Base-by-base conservation (phyloP, 2,329 filamentous ascomycete genomes). In the Fusarium fracticaudum region DNA sequence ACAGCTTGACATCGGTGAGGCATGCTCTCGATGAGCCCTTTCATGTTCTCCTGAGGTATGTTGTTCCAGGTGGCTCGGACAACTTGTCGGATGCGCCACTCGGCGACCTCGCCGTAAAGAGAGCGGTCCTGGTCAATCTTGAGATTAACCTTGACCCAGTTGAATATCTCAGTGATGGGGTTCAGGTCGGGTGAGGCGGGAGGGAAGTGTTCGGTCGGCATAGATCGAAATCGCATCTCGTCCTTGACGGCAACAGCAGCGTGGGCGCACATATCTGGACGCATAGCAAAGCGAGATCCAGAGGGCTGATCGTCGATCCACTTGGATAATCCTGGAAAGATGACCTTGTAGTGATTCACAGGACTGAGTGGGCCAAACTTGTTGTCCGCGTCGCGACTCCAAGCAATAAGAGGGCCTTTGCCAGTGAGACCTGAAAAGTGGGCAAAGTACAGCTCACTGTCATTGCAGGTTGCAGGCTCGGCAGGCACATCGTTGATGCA, bases 101-200 rank as follows among this genome's bases (percentile, higher is more conserved):
- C 58, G 13, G 26, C 17, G 4, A 51, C 59, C 31, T 53, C 54
- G 5, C 58, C 63, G 33, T 48, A 45, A 26, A 64, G 45, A 17
- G 51, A 41, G 24, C 64, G 35, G 18, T 29, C 41, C 24, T 43
- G 54, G 26, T 70, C 66, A 17, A 14, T 6, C 40, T 72, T 55
- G 31, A 74, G 31, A 33, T 50, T 48, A 8, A 33, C 40, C 26
- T 50, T 64, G n/a, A 72, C 40, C 20, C n/a, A 37, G n/a, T 24
- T 51, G 31, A 63, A 74, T 38, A 74, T 60, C 5, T 29, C 35
- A 14, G 22, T 37, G 29, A 74, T 54, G 11, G 68, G 71, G 43
- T 74, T 74, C 11, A 74, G 59, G n/a, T 74, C 72, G 11, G 63
- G 55, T 1, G 72, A 74, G 8, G 59, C 50, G 8, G 67, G 60